Conservation (phyloP, 768 basidiomycete genomes). For the Hirschioporus abietinus region DNA sequence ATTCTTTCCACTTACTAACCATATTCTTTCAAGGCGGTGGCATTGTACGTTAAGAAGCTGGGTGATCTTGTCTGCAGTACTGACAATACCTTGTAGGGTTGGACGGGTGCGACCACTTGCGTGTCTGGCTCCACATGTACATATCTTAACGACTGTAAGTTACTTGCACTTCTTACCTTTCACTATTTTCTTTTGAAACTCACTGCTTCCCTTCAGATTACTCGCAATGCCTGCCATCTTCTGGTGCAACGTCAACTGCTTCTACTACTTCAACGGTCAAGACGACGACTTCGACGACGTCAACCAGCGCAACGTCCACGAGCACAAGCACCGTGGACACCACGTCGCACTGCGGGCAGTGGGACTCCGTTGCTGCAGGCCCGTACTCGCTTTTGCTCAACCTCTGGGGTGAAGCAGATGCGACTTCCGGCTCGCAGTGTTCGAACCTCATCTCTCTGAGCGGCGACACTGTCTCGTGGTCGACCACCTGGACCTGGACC, state of each 20-base stretch:
- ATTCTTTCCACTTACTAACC: background rate
- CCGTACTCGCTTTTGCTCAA: slow-evolving; percentile 48
- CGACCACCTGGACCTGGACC: slow-evolving; percentile 47
- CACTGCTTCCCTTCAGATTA: background rate
- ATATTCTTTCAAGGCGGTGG: background rate
- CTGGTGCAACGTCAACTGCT: slow-evolving; percentile 1
- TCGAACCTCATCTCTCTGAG: slow-evolving; percentile 38
- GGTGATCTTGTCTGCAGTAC: background rate
- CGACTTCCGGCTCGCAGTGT: slow-evolving; percentile 43
- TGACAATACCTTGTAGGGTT: slow-evolving; percentile 16
- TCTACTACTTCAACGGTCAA: slow-evolving; percentile 8
- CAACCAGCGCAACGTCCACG: background rate
- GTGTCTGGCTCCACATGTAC: slow-evolving; percentile 34
- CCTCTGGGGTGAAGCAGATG: slow-evolving; percentile 36
- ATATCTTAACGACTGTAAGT: slow-evolving; percentile 34
- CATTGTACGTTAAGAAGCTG: background rate
- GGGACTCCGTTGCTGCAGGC: slow-evolving; percentile 40
- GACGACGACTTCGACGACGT: slow-evolving; percentile 1
- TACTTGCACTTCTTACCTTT: slow-evolving; percentile 34
- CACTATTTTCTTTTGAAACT: background rate
- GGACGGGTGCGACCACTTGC: slow-evolving; percentile 33
- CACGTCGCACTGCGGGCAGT: slow-evolving; percentile 38
- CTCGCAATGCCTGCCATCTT: background rate
- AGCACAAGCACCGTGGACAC: slow-evolving; percentile 18
- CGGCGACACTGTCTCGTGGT: slow-evolving; percentile 43